Evolutionary conservation across 371 early-diverging fungal genomes (phyloP).

Genomic region (Actinomucor elegans): DNA sequence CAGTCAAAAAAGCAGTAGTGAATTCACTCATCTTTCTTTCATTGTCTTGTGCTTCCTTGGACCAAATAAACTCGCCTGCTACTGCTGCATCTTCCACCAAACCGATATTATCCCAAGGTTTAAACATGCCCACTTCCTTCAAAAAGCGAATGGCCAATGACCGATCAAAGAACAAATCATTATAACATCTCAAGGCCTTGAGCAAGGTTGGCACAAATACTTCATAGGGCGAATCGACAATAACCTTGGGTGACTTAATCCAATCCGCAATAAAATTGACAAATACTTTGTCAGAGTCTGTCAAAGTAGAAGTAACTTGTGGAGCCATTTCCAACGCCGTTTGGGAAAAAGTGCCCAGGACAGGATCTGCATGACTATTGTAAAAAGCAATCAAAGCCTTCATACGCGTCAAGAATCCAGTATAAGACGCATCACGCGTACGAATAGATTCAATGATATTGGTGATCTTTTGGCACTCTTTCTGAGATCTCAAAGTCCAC

Average conservation of each 20-base stretch:
- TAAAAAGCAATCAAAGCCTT: conserved; percentile 42
- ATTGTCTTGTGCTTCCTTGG: conserved; percentile 32
- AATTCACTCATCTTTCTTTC: conserved; percentile 28
- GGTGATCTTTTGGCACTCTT: conserved; percentile 42
- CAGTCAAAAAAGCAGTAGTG: conserved; percentile 23
- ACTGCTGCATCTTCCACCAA: conserved; percentile 19
- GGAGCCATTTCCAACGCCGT: conserved; percentile 8
- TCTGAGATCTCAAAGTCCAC: conserved; percentile 53
- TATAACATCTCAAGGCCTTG: conserved; percentile 63
- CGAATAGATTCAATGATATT: conserved; percentile 58
- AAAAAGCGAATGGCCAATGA: conserved; percentile 63
- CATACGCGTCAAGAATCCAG: conserved; percentile 49
- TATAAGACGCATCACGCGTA: conserved; percentile 32
- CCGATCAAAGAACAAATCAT: conserved; percentile 41
- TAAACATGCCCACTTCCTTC: conserved; percentile 77
- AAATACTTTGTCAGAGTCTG: conserved; percentile 53
- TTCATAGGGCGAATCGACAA: conserved; percentile 46
- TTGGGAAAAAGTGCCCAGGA: conserved; percentile 19
- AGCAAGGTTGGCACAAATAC: conserved; percentile 57
- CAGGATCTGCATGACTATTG: conserved; percentile 35
- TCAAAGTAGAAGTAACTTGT: conserved; percentile 29
- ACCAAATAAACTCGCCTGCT: conserved; percentile 33
- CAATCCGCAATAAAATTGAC: conserved; percentile 63
- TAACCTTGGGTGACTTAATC: conserved; percentile 43
- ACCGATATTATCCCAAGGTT: conserved; percentile 28